These are phyloP conservation scores for Millerago galiae DNA, from an alignment of 805 yeast species.

Conservation along the genomic window DNA sequence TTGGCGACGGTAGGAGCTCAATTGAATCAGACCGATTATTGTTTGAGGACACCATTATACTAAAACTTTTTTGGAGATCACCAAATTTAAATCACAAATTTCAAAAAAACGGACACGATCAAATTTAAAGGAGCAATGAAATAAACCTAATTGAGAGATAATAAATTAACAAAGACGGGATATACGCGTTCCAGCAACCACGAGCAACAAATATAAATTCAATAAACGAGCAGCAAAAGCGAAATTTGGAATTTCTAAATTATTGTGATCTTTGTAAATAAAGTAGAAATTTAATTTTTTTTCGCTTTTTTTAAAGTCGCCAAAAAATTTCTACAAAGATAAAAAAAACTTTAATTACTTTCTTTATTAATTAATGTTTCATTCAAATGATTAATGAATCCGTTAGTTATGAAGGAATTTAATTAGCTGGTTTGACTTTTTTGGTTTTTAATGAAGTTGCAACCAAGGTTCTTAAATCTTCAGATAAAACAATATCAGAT, in stretches of 20 bases:
- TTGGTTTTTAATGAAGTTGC: conserved; percentile 45
- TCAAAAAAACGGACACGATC: background rate
- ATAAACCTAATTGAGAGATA: background rate
- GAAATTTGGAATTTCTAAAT: no score
- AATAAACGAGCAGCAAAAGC: background rate
- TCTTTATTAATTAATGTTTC: no score
- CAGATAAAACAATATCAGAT: conserved; percentile 49
- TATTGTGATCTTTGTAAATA: background rate
- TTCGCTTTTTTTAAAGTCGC: background rate
- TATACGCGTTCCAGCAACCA: background rate
- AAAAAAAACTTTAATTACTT: no score
- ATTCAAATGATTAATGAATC: no score
- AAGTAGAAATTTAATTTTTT: background rate
- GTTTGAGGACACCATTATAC: background rate
- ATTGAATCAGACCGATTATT: background rate
- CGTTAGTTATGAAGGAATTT: background rate
- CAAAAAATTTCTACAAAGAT: background rate
- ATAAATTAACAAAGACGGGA: background rate
- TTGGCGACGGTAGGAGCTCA: background rate
- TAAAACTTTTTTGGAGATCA: no score
- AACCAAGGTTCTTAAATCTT: conserved; percentile 39
- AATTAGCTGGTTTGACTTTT: conserved; percentile 20
- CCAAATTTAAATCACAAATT: background rate
- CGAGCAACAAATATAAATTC: background rate
- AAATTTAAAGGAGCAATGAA: background rate